Evolutionary conservation across 169 alveolate species (phyloP).

Genomic region (Eimeria brunetti): DNA sequence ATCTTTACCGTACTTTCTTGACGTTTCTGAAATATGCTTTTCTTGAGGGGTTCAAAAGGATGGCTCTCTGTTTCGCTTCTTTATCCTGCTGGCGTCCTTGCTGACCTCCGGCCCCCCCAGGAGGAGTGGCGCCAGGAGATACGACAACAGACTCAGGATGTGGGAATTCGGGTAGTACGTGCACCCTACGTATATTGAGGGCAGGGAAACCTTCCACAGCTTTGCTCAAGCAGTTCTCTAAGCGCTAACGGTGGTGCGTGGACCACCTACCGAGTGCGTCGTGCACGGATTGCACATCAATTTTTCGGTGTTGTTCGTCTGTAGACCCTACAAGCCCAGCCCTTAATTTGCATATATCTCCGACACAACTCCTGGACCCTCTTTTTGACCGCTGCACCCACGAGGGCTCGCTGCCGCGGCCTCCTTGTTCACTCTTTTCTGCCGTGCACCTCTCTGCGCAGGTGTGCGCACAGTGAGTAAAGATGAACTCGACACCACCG

Average conservation of each 20-base stretch:
- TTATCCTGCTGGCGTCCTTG: background rate
- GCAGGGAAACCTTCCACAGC: background rate
- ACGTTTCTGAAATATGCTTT: background rate
- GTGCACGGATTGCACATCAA: background rate
- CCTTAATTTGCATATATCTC: background rate
- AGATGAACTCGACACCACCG: constrained; percentile 37
- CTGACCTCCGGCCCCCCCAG: background rate
- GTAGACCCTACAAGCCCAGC: background rate
- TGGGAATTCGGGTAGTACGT: background rate
- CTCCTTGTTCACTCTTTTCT: background rate
- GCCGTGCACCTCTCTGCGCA: background rate
- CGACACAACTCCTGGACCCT: background rate
- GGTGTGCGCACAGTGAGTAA: background rate
- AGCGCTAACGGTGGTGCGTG: background rate
- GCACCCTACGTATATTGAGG: background rate
- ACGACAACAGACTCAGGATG: background rate
- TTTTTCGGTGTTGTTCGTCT: background rate
- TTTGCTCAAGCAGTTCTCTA: background rate
- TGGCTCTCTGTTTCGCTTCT: background rate
- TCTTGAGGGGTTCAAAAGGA: background rate
- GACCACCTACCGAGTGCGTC: background rate
- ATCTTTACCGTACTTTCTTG: background rate
- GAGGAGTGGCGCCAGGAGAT: background rate
- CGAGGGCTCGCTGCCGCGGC: background rate
- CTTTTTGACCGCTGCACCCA: background rate